Conservation (phyloP, 768 basidiomycete species). For the Mycena chlorophos region DNA sequence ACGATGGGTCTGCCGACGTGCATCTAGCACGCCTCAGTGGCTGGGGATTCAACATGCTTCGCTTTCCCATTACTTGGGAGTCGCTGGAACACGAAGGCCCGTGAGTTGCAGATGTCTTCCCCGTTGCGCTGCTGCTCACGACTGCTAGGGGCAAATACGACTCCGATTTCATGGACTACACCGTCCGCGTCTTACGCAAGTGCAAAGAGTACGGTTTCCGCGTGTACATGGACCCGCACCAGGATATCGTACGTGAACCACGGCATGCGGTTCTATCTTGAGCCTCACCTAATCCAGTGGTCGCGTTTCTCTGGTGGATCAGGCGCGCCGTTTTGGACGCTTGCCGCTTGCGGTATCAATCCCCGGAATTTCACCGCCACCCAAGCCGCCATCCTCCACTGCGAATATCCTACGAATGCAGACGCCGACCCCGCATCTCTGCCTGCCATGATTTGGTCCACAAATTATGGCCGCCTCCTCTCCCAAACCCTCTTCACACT, state of each 20-base stretch:
- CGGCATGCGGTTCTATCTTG: constrained; percentile 4
- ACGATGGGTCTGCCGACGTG: constrained; percentile 81
- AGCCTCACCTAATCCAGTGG: constrained; percentile 57
- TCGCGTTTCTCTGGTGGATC: constrained; percentile 94
- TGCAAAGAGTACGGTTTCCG: constrained; percentile 91
- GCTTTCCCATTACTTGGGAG: constrained; percentile 93
- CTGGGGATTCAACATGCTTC: constrained; percentile 92
- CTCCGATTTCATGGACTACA: constrained; percentile 89
- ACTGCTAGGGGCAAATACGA: constrained; percentile 79
- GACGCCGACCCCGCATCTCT: constrained; percentile 67
- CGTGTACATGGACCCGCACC: constrained; percentile 94
- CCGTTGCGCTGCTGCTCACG: constrained; percentile 9
- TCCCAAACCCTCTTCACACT: constrained; percentile 91
- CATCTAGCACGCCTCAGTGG: constrained; percentile 83
- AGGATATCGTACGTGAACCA: constrained; percentile 74
- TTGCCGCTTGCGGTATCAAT: constrained; percentile 87
- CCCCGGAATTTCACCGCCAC: constrained; percentile 84
- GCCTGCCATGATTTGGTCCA: constrained; percentile 96
- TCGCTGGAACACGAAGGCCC: constrained; percentile 91
- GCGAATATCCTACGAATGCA: constrained; percentile 74
- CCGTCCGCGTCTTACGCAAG: constrained; percentile 80
- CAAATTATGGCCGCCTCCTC: constrained; percentile 89
- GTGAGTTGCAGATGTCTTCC: constrained; percentile 50
- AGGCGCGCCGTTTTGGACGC: constrained; percentile 93
- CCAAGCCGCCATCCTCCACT: constrained; percentile 82